Base-by-base conservation (phyloP, 2,329 filamentous ascomycete genomes). In the Botrytis hyacinthi region DNA sequence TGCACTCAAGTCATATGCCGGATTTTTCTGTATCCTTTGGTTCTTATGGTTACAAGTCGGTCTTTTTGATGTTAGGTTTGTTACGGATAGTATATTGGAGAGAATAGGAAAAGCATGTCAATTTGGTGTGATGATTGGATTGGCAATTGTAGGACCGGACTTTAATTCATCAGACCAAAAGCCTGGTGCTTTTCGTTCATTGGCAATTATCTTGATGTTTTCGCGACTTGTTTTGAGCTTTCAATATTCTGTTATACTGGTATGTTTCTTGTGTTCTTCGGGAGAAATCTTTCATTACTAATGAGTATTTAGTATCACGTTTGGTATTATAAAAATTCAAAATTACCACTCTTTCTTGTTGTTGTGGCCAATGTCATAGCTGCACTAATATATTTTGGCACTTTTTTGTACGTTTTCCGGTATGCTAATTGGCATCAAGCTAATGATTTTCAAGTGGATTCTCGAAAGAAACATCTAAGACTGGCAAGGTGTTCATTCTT, bases 21-120 rank as follows among this genome's bases (percentile, higher is more conserved):
- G 78, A 81, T 85, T 59, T 82, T 90, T 73, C 82, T 89, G 77
- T 54, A 74, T 80, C 18, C 72, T 80, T 8, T 90, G 87, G 88
- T 86, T 88, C 75, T 87, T 86, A 12, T 90, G 88, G 88, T 84
- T 88, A 69, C 87, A 89, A 78, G 85, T 88, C 66, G 86, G 85
- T 22, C 81, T 90, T 1, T 88, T 87, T 78, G 88, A 90, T 79
- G 84, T 89, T 37, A 85, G 88, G 4, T 90, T 90, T 77, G 84
- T 85, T 4, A 81, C 84, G 61, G 88, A 90, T 78, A 86, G 84
- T 35, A 81, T 89, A 29, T 85, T 89, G 75, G 87, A 89, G 76
- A 83, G 88, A 46, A 74, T 84, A 48, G 86, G 84, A 75, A 89
- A 89, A 76, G 85, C 84, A 4, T 67, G 86, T 16, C 87, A 89